Base-by-base conservation (phyloP, 1,284 basidiomycete genomes). In the Ustilago bromivora region DNA sequence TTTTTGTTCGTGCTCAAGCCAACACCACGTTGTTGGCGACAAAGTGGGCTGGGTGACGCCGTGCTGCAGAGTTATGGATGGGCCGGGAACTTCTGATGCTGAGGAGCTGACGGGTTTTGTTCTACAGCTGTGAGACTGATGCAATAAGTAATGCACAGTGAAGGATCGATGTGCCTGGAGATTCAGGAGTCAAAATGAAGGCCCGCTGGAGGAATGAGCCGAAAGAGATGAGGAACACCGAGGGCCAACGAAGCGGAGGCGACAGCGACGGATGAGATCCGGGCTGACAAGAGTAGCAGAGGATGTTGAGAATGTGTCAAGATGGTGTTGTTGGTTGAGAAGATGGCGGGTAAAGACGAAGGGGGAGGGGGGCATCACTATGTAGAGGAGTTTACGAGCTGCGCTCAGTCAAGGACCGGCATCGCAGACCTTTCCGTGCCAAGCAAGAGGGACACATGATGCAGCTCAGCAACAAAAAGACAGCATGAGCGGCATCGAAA, bases 11-110 rank as follows among this genome's bases (percentile, higher is more conserved):
- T 34, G n/a, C 31, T 47, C 15, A 34, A 58, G 28, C 31, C 17
- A 11, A 35, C 43, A 17, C 43, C 36, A 56, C 35, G 35, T 35
- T 41, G 56, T 57, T 43, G 56, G 15, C 52, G 36, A 19, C n/a
- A 36, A 23, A 13, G 49, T 51, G 31, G 23, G 49, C 13, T 19
- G 49, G 4, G 31, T 31, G 31, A 32, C 49, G 49, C 31, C 31
- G 31, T 31, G 28, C 23, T 11, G 49, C 49, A 28, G 49, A 17
- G 28, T 11, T 11, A 17, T 51, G 49, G 8, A 31, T 13, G 7
- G 7, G 49, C 6, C 46, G n/a, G n/a, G 11, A 17, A 41, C 17
- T 17, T 12, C 40, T 17, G 40, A 15, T 41, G 40, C 40, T 41
- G 40, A 41, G 40, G 40, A 12, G 15, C 6, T 41, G 15, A 17